Conservation (phyloP, 2,329 filamentous ascomycete genomes). For the Colletotrichum australisinense region DNA sequence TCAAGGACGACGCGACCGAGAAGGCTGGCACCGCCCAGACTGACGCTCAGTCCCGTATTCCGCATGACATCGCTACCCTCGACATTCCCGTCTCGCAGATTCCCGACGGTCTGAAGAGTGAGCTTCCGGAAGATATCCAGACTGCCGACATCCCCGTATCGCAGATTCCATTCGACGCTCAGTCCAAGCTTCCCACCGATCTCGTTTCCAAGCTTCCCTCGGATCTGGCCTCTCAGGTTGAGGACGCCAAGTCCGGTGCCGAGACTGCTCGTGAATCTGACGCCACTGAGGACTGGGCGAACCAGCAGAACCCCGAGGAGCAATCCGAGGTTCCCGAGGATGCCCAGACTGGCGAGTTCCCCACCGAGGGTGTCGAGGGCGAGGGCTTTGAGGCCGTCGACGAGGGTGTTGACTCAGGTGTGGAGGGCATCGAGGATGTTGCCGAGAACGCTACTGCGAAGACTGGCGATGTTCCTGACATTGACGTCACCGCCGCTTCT, state of each 20-base stretch:
- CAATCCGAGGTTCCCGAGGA: constrained; percentile 13
- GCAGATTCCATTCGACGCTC: constrained; percentile 26
- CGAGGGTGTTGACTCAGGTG: background rate
- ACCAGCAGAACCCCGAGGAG: constrained; percentile 30
- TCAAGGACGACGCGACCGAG: constrained; percentile 28
- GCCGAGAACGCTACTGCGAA: constrained; percentile 1
- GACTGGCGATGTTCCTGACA: constrained; percentile 13
- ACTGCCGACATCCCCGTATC: constrained; percentile 33
- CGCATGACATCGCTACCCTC: constrained; percentile 23
- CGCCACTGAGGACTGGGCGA: constrained; percentile 13
- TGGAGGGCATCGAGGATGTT: background rate
- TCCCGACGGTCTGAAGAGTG: constrained; percentile 23
- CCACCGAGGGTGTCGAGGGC: background rate
- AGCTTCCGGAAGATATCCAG: constrained; percentile 35
- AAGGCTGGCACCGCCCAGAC: constrained; percentile 5
- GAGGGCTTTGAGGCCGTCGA: background rate
- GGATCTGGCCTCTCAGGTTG: constrained; percentile 5
- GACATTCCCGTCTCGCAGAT: constrained; percentile 31
- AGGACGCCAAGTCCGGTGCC: background rate
- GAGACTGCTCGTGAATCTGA: background rate
- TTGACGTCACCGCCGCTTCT: constrained; percentile 1
- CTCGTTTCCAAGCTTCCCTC: constrained; percentile 24
- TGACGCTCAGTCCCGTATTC: background rate
- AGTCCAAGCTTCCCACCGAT: constrained; percentile 26
- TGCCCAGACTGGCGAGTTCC: constrained; percentile 12